These are phyloP conservation scores for Candida verbasci DNA, from an alignment of 805 yeast genomes.

Conservation along the genomic window DNA sequence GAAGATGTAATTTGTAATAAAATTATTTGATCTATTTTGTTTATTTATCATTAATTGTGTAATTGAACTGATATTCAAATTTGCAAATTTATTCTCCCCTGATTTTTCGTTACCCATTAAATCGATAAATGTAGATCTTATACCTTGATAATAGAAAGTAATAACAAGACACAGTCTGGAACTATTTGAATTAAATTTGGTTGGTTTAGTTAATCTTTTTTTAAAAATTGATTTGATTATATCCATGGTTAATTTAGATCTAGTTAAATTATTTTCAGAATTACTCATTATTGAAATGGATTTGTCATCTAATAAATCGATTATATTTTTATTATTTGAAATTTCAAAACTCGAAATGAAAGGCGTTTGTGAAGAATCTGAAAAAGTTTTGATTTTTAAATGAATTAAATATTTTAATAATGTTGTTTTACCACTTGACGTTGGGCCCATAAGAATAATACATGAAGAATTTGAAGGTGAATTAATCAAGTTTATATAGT, in stretches of 20 bases:
- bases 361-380: conserved; percentile 1
- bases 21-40: conserved; percentile 21
- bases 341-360: conserved; percentile 27
- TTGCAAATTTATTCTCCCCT: conserved; percentile 21
- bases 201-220: conserved; percentile 17
- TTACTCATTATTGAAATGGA: neutral
- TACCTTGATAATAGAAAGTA: conserved; percentile 16
- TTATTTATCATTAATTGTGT: conserved; percentile 17
- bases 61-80: conserved; percentile 22
- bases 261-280: conserved; percentile 14
- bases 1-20: conserved; percentile 24
- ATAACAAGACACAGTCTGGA: conserved; percentile 25
- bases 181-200: conserved; percentile 16
- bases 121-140: conserved; percentile 21
- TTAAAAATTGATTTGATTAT: conserved; percentile 14
- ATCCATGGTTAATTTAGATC: conserved; percentile 7
- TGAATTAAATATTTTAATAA: conserved; percentile 17
- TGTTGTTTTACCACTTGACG: conserved; percentile 32
- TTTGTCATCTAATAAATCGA: conserved; percentile 20
- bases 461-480: conserved; percentile 10
- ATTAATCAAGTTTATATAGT: conserved; percentile 4
- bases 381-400: conserved; percentile 5
- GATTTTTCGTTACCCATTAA: conserved; percentile 27
- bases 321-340: conserved; percentile 18
- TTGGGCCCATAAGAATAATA: conserved; percentile 23